A percentile compares a stretch with the other conserved stretches of the same genome.
phyloP scores from a whole-genome alignment of 148 eudicot genomes.

The Chenopodium quinoa region DNA sequence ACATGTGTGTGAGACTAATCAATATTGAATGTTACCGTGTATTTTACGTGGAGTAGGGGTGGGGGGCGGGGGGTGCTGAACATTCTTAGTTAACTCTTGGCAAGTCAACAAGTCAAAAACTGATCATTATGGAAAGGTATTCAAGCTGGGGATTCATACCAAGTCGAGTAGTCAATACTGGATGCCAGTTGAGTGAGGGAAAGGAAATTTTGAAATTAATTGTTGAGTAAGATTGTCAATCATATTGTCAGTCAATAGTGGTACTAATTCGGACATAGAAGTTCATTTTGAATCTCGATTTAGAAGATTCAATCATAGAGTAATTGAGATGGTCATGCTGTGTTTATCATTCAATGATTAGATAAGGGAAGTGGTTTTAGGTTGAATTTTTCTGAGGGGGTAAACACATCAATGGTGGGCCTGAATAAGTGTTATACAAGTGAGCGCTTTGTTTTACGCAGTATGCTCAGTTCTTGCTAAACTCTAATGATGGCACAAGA shows the following conservation, averaged over 20 bases:
- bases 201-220: background rate
- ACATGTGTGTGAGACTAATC: background rate
- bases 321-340: background rate
- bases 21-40: no score
- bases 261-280: background rate
- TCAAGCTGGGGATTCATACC: background rate
- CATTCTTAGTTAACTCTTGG: background rate
- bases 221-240: conserved; percentile 2
- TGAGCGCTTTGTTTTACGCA: background rate
- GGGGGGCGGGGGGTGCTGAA: background rate
- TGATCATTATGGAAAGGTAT: background rate
- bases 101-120: conserved; percentile 5
- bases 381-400: background rate
- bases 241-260: background rate
- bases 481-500: background rate
- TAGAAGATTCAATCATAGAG: background rate
- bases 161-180: background rate
- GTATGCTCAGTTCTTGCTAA: background rate
- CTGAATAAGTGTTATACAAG: background rate
- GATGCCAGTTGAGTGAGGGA: conserved; percentile 17
- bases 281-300: background rate
- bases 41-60: background rate
- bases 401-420: background rate
- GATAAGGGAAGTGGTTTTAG: background rate
- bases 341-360: background rate